Conservation (phyloP, 2,329 filamentous ascomycete genomes). For the Lasiodiplodia gonubiensis region DNA sequence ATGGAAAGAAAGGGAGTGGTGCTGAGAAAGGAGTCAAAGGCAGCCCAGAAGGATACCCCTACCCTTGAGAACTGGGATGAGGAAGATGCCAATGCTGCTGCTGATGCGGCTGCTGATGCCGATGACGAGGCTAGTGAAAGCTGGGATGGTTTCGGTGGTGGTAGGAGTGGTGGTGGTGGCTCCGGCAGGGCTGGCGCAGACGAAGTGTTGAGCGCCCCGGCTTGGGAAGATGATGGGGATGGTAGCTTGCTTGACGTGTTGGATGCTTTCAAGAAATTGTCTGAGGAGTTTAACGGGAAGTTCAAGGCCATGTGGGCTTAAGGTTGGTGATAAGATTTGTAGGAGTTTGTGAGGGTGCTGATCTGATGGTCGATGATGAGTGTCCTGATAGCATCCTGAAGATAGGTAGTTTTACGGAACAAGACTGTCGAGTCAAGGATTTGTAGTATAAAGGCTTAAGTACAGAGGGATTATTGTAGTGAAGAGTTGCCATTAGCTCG, state of each 20-base stretch:
- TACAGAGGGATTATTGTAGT: too few species aligned
- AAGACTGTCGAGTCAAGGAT: too few species aligned
- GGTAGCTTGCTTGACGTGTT: slow-evolving; percentile 62
- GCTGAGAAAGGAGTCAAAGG: slow-evolving; percentile 42
- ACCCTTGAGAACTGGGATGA: slow-evolving; percentile 45
- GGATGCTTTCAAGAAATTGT: slow-evolving; percentile 63
- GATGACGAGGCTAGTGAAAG: slow-evolving; percentile 35
- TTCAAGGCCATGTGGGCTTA: slow-evolving; percentile 68
- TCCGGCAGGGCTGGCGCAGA: neutral
- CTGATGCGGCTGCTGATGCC: slow-evolving; percentile 32
- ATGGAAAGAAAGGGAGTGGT: slow-evolving; percentile 32
- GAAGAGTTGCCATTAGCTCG: too few species aligned
- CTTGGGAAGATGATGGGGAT: slow-evolving; percentile 52
- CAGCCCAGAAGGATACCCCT: slow-evolving; percentile 41
- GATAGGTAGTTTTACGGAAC: too few species aligned
- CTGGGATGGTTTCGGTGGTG: slow-evolving; percentile 46
- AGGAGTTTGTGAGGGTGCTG: neutral
- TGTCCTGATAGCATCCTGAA: too few species aligned
- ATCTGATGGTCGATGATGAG: neutral
- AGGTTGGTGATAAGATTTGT: neutral
- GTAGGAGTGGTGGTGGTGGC: slow-evolving; percentile 38
- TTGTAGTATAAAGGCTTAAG: too few species aligned
- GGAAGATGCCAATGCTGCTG: slow-evolving; percentile 40
- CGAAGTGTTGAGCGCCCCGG: slow-evolving; percentile 33
- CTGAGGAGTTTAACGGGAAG: slow-evolving; percentile 67